These are phyloP conservation scores for Delonix regia DNA, from an alignment of 306 rosid genomes.

Conservation along the genomic window DNA sequence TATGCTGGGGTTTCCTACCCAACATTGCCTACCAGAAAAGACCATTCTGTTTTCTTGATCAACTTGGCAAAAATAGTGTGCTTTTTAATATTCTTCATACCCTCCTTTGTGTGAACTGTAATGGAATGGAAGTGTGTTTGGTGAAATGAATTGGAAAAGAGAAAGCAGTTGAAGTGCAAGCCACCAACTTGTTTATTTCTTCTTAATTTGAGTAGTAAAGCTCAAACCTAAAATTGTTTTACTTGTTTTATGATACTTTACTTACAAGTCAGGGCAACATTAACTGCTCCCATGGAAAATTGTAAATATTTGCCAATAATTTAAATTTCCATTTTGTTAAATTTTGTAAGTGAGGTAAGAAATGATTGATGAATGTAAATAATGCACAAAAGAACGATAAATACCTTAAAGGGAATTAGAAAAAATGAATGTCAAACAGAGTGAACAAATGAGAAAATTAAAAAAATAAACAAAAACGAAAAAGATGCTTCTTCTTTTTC, in stretches of 20 bases:
- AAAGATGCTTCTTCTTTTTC: too few relatives aligned
- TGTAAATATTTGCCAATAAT: neutral
- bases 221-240: conserved; percentile 60
- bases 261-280: neutral
- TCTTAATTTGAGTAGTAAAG: conserved; percentile 11
- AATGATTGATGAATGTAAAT: too few relatives aligned
- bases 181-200: conserved; percentile 54
- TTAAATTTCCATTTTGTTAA: too few relatives aligned
- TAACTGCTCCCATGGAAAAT: neutral
- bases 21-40: conserved; percentile 45
- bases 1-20: conserved; percentile 7
- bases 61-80: conserved; percentile 30
- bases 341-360: too few relatives aligned
- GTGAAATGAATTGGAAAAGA: conserved; percentile 22
- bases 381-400: too few relatives aligned
- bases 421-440: too few relatives aligned
- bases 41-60: conserved; percentile 26
- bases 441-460: too few relatives aligned
- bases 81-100: neutral
- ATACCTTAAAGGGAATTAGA: too few relatives aligned
- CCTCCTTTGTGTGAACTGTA: neutral
- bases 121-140: conserved; percentile 34
- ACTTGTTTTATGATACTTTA: neutral
- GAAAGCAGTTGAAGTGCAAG: conserved; percentile 58
- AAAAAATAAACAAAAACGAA: too few relatives aligned